Evolutionary conservation across 805 yeast species (phyloP).

Genomic region (Maudiozyma barnettii): DNA sequence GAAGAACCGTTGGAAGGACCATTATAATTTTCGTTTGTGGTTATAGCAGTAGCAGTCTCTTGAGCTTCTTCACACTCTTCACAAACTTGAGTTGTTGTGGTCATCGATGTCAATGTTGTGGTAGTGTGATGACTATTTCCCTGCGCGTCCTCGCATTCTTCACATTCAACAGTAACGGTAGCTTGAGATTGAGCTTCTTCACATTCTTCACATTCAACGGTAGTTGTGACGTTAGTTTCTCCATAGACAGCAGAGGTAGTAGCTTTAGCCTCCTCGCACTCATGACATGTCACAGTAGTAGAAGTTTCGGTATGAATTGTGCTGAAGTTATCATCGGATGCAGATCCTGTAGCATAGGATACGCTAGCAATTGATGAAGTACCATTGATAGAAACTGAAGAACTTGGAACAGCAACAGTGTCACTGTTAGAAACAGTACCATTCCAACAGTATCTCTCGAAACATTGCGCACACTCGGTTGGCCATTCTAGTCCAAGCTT

Average conservation of each 20-base stretch:
- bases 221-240: background rate
- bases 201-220: background rate
- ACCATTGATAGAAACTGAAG: background rate
- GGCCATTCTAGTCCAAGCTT: constrained; percentile 47
- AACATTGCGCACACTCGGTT: constrained; percentile 63
- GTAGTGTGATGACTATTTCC: background rate
- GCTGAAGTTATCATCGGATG: background rate
- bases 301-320: constrained; percentile 2
- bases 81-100: background rate
- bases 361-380: constrained; percentile 4
- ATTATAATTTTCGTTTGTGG: background rate
- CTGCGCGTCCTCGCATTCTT: background rate
- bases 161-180: background rate
- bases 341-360: background rate
- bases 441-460: constrained; percentile 66
- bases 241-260: background rate
- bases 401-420: constrained; percentile 12
- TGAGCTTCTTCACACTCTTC: constrained; percentile 1
- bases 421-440: constrained; percentile 31
- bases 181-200: background rate
- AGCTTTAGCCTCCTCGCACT: background rate
- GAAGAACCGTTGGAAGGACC: background rate
- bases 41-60: background rate
- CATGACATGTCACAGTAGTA: constrained; percentile 1
- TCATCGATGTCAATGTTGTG: background rate